Conservation (phyloP, 306 rosid genomes). For the Dryas alaskensis region DNA sequence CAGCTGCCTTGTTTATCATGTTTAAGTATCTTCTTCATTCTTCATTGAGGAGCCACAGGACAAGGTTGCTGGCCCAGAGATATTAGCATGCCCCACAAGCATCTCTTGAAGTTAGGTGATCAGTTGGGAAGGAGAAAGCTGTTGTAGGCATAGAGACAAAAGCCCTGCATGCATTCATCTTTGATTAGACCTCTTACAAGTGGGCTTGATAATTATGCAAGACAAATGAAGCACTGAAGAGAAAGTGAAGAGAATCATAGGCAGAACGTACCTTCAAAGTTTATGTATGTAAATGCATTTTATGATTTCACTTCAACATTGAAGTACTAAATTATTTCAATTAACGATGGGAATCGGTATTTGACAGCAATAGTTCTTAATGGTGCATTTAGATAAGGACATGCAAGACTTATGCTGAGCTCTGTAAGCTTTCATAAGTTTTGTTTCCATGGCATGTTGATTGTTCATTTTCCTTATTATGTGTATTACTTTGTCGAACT, state of each 20-base stretch:
- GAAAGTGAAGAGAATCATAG: conserved; percentile 1
- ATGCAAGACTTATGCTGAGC: neutral
- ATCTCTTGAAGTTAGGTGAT: conserved; percentile 9
- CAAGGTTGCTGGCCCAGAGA: conserved; percentile 22
- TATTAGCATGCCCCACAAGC: conserved; percentile 27
- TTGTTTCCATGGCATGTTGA: too few species aligned
- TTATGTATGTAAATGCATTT: neutral
- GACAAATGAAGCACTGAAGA: neutral
- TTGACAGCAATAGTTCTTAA: neutral
- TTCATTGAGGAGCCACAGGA: conserved; percentile 17
- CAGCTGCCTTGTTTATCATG: conserved; percentile 16
- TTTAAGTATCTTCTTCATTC: conserved; percentile 21
- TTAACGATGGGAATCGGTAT: neutral
- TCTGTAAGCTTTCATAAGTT: neutral
- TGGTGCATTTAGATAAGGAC: neutral
- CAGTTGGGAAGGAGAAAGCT: conserved; percentile 16
- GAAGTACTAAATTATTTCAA: neutral
- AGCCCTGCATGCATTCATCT: conserved; percentile 13
- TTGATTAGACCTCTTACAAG: conserved; percentile 12
- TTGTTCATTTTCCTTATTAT: neutral
- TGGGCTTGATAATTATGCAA: conserved; percentile 6
- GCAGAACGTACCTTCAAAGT: neutral
- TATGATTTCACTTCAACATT: neutral
- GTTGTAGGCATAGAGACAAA: conserved; percentile 27
- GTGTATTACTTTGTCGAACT: neutral